Evolutionary conservation across 1,139 yeast species (phyloP).

Genomic region (Yamadazyma kanchanaburiensis): DNA sequence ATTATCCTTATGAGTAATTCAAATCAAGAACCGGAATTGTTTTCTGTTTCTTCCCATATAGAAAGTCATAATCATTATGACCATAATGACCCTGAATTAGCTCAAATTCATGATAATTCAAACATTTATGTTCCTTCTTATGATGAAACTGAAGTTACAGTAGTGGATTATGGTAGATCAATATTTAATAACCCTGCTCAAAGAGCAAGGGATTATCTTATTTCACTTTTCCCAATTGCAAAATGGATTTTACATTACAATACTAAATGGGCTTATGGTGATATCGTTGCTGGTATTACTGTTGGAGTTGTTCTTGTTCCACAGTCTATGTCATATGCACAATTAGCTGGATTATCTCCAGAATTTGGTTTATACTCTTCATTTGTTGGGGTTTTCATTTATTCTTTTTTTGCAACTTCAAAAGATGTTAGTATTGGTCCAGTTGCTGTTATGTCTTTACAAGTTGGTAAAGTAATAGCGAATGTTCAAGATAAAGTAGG

Average conservation of each 20-base stretch:
- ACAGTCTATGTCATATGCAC: slow-evolving; percentile 94
- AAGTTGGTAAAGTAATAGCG: slow-evolving; percentile 75
- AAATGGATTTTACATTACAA: slow-evolving; percentile 86
- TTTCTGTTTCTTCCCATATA: slow-evolving; percentile 7
- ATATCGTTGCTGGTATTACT: slow-evolving; percentile 86
- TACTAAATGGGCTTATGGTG: slow-evolving; percentile 73
- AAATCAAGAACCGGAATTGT: slow-evolving; percentile 7
- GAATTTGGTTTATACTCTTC: slow-evolving; percentile 90
- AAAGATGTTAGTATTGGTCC: slow-evolving; percentile 97
- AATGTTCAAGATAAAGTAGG: slow-evolving; percentile 46
- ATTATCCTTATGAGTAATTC: neutral
- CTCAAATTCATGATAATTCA: slow-evolving; percentile 2
- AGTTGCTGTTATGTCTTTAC: slow-evolving; percentile 92
- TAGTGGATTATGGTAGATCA: slow-evolving; percentile 41
- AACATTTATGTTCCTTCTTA: slow-evolving; percentile 32
- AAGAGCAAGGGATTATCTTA: slow-evolving; percentile 41
- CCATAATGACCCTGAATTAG: slow-evolving; percentile 1
- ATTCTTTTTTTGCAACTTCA: slow-evolving; percentile 89
- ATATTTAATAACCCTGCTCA: slow-evolving; percentile 39
- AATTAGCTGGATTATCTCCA: slow-evolving; percentile 75
- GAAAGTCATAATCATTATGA: slow-evolving; percentile 5
- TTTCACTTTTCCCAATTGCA: slow-evolving; percentile 73
- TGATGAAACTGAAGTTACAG: slow-evolving; percentile 40
- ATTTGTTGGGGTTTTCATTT: slow-evolving; percentile 85
- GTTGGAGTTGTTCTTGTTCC: slow-evolving; percentile 94